These are phyloP conservation scores for Colletotrichum sp. DNA, from an alignment of 2,329 filamentous ascomycete species.

Conservation along the genomic window DNA sequence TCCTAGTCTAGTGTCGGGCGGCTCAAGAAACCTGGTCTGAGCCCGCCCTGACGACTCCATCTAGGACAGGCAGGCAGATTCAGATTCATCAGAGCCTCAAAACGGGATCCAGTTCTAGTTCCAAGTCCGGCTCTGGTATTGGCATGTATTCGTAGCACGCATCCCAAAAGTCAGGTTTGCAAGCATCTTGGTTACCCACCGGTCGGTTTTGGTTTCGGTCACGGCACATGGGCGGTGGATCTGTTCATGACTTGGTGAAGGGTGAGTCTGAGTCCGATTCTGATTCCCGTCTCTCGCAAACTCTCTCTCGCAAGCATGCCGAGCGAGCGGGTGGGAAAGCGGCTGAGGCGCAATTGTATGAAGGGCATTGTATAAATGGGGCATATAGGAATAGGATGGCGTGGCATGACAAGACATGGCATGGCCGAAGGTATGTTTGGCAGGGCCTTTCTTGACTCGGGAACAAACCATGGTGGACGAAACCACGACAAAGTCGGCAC, in stretches of 20 bases:
- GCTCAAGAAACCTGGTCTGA: neutral
- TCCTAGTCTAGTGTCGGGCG: neutral
- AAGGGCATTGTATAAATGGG: neutral
- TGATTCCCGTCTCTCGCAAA: neutral
- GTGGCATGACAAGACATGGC: neutral
- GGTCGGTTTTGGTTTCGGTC: constrained; percentile 18
- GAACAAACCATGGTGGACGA: neutral
- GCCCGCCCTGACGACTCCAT: neutral
- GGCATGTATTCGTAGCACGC: neutral
- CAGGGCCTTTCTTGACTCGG: constrained; percentile 10
- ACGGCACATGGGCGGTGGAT: constrained; percentile 17
- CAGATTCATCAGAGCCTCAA: neutral
- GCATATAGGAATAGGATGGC: neutral
- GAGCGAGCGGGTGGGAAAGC: neutral
- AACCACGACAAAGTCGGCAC: constrained; percentile 8
- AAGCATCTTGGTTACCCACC: constrained; percentile 13
- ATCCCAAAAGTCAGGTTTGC: neutral
- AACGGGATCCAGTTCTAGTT: neutral
- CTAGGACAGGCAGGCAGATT: neutral
- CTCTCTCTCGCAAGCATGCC: neutral
- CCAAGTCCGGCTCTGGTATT: neutral
- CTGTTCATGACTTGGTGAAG: constrained; percentile 13
- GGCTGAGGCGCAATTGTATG: neutral
- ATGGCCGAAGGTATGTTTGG: neutral
- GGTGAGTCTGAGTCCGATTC: neutral